These are phyloP conservation scores for Cenococcum geophilum DNA, from an alignment of 495 filamentous ascomycete species.

Conservation along the genomic window DNA sequence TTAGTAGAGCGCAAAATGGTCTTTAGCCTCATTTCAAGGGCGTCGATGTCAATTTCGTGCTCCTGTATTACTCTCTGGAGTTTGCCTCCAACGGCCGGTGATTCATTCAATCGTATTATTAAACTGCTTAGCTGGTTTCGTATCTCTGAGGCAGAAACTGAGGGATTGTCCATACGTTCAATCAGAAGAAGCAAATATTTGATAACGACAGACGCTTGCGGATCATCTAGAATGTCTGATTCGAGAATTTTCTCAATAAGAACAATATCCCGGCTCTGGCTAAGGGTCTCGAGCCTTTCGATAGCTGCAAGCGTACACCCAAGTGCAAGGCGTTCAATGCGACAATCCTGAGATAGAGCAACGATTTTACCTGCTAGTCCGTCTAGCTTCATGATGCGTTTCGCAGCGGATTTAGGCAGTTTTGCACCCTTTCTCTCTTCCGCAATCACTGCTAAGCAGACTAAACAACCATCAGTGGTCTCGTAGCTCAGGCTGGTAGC, in stretches of 20 bases:
- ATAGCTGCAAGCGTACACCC: slow-evolving; percentile 64
- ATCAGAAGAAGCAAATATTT: slow-evolving; percentile 11
- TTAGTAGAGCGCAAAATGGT: not conserved
- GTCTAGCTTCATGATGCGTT: slow-evolving; percentile 54
- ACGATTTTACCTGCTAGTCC: slow-evolving; percentile 52
- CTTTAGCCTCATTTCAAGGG: slow-evolving; percentile 15
- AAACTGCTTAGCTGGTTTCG: slow-evolving; percentile 14
- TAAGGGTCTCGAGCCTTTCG: slow-evolving; percentile 45
- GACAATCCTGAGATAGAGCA: slow-evolving; percentile 57
- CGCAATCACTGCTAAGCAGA: slow-evolving; percentile 72
- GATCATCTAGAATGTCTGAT: slow-evolving; percentile 53
- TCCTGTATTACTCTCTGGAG: slow-evolving; percentile 12
- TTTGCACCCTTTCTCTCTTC: slow-evolving; percentile 54
- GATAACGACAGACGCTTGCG: slow-evolving; percentile 55
- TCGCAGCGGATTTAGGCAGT: slow-evolving; percentile 62
- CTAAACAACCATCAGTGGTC: slow-evolving; percentile 64
- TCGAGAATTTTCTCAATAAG: slow-evolving; percentile 48
- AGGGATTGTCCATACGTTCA: not conserved
- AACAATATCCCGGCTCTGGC: not conserved
- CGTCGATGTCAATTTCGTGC: slow-evolving; percentile 9
- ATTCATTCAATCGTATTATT: slow-evolving; percentile 17
- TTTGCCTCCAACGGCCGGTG: not conserved
- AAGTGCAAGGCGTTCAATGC: slow-evolving; percentile 65
- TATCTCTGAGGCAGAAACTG: slow-evolving; percentile 6
- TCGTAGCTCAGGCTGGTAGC: slow-evolving; percentile 66